These are phyloP conservation scores for Candida frijolesensis DNA, from an alignment of 1,139 yeast genomes.

Conservation along the genomic window DNA sequence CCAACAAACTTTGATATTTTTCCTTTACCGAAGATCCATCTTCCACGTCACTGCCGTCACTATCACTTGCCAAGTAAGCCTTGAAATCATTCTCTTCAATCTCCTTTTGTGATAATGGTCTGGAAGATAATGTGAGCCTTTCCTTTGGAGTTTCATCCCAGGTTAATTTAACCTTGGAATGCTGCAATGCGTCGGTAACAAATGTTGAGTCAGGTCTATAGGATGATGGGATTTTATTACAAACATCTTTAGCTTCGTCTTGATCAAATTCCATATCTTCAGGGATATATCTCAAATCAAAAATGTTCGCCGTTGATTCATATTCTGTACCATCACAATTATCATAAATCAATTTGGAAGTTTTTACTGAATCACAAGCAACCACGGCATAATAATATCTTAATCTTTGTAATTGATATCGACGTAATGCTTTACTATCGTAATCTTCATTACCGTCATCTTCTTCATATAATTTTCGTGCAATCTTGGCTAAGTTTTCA, in stretches of 20 bases:
- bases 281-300: conserved; percentile 91
- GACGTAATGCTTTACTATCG: conserved; percentile 68
- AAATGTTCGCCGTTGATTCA: conserved; percentile 93
- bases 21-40: conserved; percentile 44
- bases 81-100: conserved; percentile 95
- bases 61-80: conserved; percentile 91
- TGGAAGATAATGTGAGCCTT: conserved; percentile 73
- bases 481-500: conserved; percentile 52
- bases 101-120: conserved; percentile 87
- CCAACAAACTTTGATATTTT: conserved; percentile 68
- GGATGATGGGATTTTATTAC: conserved; percentile 70
- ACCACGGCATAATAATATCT: conserved; percentile 95
- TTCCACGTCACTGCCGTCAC: conserved; percentile 56
- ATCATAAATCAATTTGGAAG: conserved; percentile 77
- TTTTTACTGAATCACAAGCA: conserved; percentile 69
- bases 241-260: conserved; percentile 67
- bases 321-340: conserved; percentile 94
- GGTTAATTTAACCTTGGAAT: conserved; percentile 88
- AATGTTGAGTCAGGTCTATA: conserved; percentile 80
- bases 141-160: conserved; percentile 99
- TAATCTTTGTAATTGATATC: conserved; percentile 83
- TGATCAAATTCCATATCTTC: conserved; percentile 87
- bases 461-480: conserved; percentile 69
- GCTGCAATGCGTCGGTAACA: conserved; percentile 92
- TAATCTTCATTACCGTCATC: conserved; percentile 73